Evolutionary conservation across 768 basidiomycete genomes (phyloP).

Genomic region (Trametes cingulata): DNA sequence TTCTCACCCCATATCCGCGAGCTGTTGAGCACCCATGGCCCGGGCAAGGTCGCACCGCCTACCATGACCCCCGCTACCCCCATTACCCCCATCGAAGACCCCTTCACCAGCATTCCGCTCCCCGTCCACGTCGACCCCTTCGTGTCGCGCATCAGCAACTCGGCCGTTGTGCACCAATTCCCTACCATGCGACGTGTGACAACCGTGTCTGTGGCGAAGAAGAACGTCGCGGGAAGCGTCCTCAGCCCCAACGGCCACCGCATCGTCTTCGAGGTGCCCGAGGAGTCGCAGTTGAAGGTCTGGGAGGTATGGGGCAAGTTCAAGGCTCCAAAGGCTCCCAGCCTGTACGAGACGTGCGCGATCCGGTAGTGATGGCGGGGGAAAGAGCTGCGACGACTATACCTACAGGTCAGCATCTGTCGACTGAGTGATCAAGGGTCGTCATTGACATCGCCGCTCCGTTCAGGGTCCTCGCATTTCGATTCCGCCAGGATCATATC

Average conservation of each 20-base stretch:
- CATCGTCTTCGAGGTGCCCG: conserved; percentile 59
- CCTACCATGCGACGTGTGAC: conserved; percentile 62
- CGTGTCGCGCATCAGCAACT: conserved; percentile 29
- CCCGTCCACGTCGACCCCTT: conserved; percentile 8
- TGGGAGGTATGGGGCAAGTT: conserved; percentile 58
- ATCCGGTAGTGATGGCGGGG: conserved; percentile 9
- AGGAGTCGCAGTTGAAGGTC: conserved; percentile 66
- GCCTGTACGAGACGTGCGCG: conserved; percentile 12
- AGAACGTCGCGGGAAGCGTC: conserved; percentile 59
- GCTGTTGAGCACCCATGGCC: conserved; percentile 78
- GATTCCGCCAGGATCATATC: neutral
- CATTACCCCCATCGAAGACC: conserved; percentile 7
- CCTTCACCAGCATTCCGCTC: neutral
- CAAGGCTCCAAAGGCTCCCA: conserved; percentile 26
- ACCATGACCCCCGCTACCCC: conserved; percentile 1
- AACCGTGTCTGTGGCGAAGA: conserved; percentile 44
- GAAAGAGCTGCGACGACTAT: neutral
- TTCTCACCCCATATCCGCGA: conserved; percentile 85
- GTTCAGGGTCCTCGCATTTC: neutral
- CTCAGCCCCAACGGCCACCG: conserved; percentile 52
- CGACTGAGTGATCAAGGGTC: neutral
- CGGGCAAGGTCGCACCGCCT: conserved; percentile 35
- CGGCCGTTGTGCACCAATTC: conserved; percentile 54
- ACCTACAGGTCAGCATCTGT: neutral
- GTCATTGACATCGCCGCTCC: neutral